Percentiles rank a stretch among this genome's conserved stretches.
Conservation (phyloP, 2,329 filamentous ascomycete genomes). For the Verticillium isaacii region DNA sequence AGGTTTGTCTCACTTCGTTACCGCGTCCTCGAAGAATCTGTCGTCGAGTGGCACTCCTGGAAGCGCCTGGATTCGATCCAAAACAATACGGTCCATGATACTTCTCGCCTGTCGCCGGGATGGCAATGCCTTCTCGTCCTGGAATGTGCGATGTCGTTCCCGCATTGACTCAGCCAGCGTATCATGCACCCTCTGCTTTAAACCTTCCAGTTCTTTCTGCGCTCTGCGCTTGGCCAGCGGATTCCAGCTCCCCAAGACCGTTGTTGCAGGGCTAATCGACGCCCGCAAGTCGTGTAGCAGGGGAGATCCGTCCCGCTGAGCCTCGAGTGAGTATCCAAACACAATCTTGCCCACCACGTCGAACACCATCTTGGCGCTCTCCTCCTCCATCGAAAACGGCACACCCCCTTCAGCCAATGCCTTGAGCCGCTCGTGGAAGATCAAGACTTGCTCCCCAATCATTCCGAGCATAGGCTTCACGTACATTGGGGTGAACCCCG, state of each 20-base stretch:
- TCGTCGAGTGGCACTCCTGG: constrained; percentile 8
- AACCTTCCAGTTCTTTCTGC: neutral
- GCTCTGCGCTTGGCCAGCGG: constrained; percentile 8
- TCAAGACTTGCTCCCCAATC: constrained; percentile 18
- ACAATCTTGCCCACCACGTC: constrained; percentile 17
- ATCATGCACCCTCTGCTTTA: constrained; percentile 5
- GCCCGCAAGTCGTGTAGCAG: constrained; percentile 12
- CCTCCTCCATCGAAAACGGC: constrained; percentile 17
- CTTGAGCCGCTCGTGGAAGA: constrained; percentile 15
- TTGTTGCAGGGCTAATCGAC: constrained; percentile 8
- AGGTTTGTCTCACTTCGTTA: constrained; percentile 6
- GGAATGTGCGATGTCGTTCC: constrained; percentile 5
- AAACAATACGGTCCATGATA: constrained; percentile 17
- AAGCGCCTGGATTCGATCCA: constrained; percentile 12
- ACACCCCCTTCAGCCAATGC: constrained; percentile 7
- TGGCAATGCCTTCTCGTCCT: constrained; percentile 12
- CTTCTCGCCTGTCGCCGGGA: constrained; percentile 13
- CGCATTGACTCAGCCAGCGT: constrained; percentile 5
- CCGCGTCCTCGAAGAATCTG: constrained; percentile 15
- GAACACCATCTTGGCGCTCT: constrained; percentile 17
- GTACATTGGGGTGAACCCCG: constrained; percentile 20
- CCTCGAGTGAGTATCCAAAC: constrained; percentile 13
- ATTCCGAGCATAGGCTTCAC: constrained; percentile 17
- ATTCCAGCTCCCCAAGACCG: constrained; percentile 6
- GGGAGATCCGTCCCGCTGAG: constrained; percentile 12